Conservation (phyloP, 257 asterid species). For the Craterostigma plantagineum region DNA sequence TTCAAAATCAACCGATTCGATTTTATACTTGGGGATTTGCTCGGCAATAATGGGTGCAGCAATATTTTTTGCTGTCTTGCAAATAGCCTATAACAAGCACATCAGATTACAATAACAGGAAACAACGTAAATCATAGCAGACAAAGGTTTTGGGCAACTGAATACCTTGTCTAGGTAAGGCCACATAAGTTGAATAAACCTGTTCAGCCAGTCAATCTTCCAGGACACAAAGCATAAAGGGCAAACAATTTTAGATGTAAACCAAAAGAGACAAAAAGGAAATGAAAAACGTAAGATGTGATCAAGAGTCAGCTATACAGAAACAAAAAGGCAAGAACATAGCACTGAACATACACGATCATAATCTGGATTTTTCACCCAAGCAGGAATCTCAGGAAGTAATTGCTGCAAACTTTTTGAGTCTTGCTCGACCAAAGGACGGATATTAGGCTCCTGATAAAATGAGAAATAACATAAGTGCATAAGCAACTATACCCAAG, state of each 20-base stretch:
- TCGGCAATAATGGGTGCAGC: constrained; percentile 45
- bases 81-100: constrained; percentile 24
- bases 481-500: background rate
- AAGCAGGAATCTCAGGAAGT: constrained; percentile 64
- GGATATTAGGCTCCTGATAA: constrained; percentile 40
- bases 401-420: constrained; percentile 33
- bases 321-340: background rate
- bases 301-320: background rate
- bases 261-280: background rate
- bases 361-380: constrained; percentile 93
- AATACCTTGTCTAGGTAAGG: constrained; percentile 82
- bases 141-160: background rate
- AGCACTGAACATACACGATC: constrained; percentile 39
- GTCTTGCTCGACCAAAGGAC: constrained; percentile 56
- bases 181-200: constrained; percentile 73
- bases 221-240: constrained; percentile 5
- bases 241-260: background rate
- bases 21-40: constrained; percentile 52
- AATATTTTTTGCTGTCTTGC: constrained; percentile 48
- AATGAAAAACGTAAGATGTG: no score
- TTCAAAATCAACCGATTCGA: constrained; percentile 46
- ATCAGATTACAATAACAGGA: no score
- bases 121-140: no score
- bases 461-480: background rate
- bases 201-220: constrained; percentile 95